Evolutionary conservation across 352 stramenopile genomes (phyloP).

Genomic region (Thraustochytrium sp.): DNA sequence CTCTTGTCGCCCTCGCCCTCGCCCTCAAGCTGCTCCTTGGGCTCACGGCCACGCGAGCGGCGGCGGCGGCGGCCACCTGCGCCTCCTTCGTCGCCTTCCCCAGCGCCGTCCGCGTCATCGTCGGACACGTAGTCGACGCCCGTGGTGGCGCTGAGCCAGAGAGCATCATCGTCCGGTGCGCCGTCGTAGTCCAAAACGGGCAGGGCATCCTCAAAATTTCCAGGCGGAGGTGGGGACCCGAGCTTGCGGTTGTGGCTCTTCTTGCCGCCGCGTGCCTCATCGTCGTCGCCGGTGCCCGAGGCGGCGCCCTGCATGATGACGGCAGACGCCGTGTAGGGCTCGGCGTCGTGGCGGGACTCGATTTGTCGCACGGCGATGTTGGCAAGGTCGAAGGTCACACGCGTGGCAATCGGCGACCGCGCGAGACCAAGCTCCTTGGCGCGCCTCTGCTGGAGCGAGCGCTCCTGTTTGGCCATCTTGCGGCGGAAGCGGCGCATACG

Average conservation of each 20-base stretch:
- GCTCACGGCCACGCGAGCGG: no score
- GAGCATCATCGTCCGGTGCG: background rate
- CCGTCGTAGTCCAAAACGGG: background rate
- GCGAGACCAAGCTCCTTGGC: background rate
- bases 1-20: background rate
- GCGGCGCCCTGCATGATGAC: background rate
- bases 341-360: background rate
- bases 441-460: background rate
- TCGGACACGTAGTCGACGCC: no score
- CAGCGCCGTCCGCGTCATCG: no score
- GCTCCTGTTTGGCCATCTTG: background rate
- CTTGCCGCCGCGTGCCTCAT: no score
- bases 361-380: conserved; percentile 11
- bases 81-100: no score
- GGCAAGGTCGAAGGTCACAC: conserved; percentile 15
- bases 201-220: background rate
- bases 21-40: background rate
- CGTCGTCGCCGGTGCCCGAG: no score
- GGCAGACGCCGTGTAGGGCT: background rate
- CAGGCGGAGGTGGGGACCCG: background rate
- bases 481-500: background rate
- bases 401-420: background rate
- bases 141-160: background rate
- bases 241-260: background rate
- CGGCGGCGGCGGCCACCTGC: no score